Percentiles rank a stretch among this genome's conserved stretches.
Conservation (phyloP, 179 eudicot species). For the Pouteria campechiana region DNA sequence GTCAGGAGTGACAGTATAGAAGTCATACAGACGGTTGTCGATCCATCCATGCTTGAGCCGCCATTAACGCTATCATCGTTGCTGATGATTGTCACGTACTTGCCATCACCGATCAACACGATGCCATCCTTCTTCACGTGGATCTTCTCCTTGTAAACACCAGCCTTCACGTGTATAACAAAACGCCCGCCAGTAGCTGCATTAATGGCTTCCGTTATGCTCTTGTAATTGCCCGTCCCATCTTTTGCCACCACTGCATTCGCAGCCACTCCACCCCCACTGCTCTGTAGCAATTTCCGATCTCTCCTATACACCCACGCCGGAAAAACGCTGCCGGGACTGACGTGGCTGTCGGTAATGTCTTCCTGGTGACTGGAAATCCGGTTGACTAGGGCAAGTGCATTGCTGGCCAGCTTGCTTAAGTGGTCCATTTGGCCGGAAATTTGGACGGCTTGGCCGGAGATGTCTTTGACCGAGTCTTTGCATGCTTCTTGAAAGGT, state of each 20-base stretch:
- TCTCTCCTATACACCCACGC: slow-evolving; percentile 12
- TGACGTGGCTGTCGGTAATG: neutral
- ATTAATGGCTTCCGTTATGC: slow-evolving; percentile 10
- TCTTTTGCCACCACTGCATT: slow-evolving; percentile 14
- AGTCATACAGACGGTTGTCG: slow-evolving; percentile 12
- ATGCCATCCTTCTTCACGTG: slow-evolving; percentile 12
- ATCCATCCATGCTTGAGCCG: slow-evolving; percentile 2
- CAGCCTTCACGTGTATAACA: slow-evolving; percentile 16
- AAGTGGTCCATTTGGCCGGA: slow-evolving; percentile 5
- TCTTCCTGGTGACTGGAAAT: slow-evolving; percentile 4
- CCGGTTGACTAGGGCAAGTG: slow-evolving; percentile 15
- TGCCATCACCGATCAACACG: slow-evolving; percentile 15
- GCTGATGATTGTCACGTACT: slow-evolving; percentile 8
- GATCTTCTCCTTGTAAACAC: slow-evolving; percentile 14
- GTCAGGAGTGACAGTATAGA: too few relatives aligned
- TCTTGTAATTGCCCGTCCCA: slow-evolving; percentile 9
- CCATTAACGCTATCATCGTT: slow-evolving; percentile 1
- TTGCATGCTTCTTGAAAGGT: slow-evolving; percentile 20
- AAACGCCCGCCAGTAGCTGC: slow-evolving; percentile 12
- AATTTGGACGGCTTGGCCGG: neutral
- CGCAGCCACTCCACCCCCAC: slow-evolving; percentile 1
- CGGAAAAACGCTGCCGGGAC: slow-evolving; percentile 6
- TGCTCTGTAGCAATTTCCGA: slow-evolving; percentile 11
- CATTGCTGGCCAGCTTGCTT: slow-evolving; percentile 12
- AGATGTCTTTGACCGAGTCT: slow-evolving; percentile 17